These are phyloP conservation scores for Tetramitus jugosus DNA, from an alignment of 208 protist genomes.

Conservation along the genomic window DNA sequence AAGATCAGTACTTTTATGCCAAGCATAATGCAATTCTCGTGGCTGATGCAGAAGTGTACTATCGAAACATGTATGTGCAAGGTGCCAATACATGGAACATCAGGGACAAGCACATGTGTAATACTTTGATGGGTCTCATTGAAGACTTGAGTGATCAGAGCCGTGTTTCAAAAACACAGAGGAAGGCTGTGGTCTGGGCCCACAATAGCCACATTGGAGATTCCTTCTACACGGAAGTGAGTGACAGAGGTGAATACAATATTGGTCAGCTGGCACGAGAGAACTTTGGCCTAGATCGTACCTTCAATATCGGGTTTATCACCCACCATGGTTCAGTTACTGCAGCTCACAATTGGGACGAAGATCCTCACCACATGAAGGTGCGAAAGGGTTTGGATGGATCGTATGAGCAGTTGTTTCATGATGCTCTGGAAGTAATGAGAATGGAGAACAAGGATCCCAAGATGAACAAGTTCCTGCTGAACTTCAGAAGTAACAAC, in stretches of 20 bases:
- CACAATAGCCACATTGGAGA: slow-evolving; percentile 37
- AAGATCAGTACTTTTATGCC: neutral
- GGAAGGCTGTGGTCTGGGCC: slow-evolving; percentile 28
- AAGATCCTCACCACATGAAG: slow-evolving; percentile 17
- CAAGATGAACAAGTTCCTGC: neutral
- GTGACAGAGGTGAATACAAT: neutral
- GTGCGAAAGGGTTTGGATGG: neutral
- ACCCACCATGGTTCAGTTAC: slow-evolving; percentile 30
- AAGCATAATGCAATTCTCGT: neutral
- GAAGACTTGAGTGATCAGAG: neutral
- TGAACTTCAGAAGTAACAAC: neutral
- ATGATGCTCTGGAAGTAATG: too few relatives aligned
- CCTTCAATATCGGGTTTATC: slow-evolving; percentile 28
- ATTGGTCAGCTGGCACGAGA: slow-evolving; percentile 16
- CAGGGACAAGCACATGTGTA: neutral
- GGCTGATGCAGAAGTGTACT: neutral
- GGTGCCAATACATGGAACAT: slow-evolving; percentile 12
- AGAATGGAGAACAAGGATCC: too few relatives aligned
- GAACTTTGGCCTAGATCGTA: slow-evolving; percentile 21
- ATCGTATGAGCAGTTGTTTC: slow-evolving; percentile 19
- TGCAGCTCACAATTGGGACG: slow-evolving; percentile 27
- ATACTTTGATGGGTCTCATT: neutral
- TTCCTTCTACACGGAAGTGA: slow-evolving; percentile 8
- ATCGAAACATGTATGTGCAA: neutral
- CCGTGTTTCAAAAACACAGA: too few relatives aligned